A percentile compares a stretch with the other conserved stretches of the same genome.
Conservation (phyloP, 129 eudicot species). For the Cynara cardunculus region DNA sequence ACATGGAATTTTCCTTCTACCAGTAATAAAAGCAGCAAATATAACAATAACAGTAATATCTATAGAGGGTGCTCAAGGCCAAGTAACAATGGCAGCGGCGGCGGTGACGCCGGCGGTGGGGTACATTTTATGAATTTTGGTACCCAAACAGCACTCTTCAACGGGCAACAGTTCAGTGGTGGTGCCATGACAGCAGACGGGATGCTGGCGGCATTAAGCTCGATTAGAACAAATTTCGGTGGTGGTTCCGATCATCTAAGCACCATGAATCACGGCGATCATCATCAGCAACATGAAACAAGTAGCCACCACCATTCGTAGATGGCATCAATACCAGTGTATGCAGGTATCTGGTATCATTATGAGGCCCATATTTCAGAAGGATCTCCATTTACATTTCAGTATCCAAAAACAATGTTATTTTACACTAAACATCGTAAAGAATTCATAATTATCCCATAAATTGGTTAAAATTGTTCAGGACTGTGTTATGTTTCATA, state of each 20-base stretch:
- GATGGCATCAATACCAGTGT: neutral
- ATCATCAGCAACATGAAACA: slow-evolving; percentile 6
- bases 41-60: neutral
- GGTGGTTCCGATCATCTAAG: neutral
- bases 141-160: neutral
- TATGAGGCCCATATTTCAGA: neutral
- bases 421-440: neutral
- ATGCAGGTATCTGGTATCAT: neutral
- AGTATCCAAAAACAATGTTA: neutral
- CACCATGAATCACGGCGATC: neutral
- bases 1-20: slow-evolving; percentile 1
- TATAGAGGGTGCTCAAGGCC: neutral
- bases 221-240: neutral
- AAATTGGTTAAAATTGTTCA: neutral
- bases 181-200: neutral
- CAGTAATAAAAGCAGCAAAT: neutral
- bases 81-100: neutral
- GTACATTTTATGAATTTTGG: slow-evolving; percentile 20
- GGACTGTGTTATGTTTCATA: neutral
- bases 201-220: slow-evolving; percentile 1
- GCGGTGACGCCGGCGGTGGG: neutral
- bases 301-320: slow-evolving; percentile 1
- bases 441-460: neutral
- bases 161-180: slow-evolving; percentile 15
- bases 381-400: neutral